phyloP scores from a whole-genome alignment of 805 yeast genomes.

The Yarrowia sp. region DNA sequence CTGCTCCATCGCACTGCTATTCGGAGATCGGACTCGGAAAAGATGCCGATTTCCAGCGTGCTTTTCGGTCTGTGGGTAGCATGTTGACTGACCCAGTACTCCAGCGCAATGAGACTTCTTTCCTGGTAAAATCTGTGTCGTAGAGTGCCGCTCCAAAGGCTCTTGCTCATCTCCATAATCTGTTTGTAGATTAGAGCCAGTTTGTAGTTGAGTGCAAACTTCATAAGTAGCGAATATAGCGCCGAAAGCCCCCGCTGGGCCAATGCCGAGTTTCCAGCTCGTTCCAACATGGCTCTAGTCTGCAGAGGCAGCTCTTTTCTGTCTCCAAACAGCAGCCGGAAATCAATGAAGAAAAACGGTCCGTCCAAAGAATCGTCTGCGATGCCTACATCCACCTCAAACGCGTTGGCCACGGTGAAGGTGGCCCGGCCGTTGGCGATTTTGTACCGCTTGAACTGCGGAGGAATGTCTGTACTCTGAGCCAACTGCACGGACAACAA shows the following conservation, averaged over 20 bases:
- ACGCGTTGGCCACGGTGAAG: slow-evolving; percentile 60
- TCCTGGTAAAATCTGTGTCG: slow-evolving; percentile 57
- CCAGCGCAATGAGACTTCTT: slow-evolving; percentile 51
- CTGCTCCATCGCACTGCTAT: slow-evolving; percentile 56
- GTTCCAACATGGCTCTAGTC: slow-evolving; percentile 49
- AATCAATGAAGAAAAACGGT: slow-evolving; percentile 75
- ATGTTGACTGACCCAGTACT: slow-evolving; percentile 60
- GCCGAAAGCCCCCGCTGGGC: slow-evolving; percentile 47
- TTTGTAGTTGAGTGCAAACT: slow-evolving; percentile 62
- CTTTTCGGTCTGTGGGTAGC: slow-evolving; percentile 42
- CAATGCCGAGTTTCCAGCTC: slow-evolving; percentile 52
- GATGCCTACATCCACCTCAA: slow-evolving; percentile 74
- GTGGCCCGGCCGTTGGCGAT: slow-evolving; percentile 75
- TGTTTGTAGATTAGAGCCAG: slow-evolving; percentile 59
- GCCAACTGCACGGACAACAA: slow-evolving; percentile 74
- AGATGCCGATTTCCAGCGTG: slow-evolving; percentile 59
- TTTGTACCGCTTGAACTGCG: slow-evolving; percentile 56
- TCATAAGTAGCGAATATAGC: slow-evolving; percentile 54
- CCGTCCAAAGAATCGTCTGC: slow-evolving; percentile 58
- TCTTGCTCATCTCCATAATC: slow-evolving; percentile 48
- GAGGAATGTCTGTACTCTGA: slow-evolving; percentile 54
- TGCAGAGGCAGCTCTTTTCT: slow-evolving; percentile 31
- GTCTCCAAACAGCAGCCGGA: slow-evolving; percentile 54
- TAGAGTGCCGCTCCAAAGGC: slow-evolving; percentile 57
- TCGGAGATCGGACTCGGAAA: slow-evolving; percentile 34